Evolutionary conservation across 495 filamentous ascomycete genomes (phyloP), one percentile per base, ranked within the genome.

Genomic region (Massariosphaeria phaeospora): DNA sequence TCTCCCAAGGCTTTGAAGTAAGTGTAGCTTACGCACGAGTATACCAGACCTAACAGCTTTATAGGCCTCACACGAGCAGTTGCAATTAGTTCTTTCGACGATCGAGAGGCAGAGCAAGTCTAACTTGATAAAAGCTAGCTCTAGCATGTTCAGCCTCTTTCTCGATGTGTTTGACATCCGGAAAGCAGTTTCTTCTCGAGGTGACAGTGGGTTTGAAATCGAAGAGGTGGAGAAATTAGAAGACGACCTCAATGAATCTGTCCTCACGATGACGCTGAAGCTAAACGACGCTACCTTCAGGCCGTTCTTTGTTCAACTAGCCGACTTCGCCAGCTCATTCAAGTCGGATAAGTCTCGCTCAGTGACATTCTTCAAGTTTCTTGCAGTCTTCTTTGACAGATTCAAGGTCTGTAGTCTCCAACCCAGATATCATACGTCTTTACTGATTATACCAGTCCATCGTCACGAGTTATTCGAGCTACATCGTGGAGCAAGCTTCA

Each of bases 211-310:
- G 29, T 76, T 76, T 25, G 69, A 75, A 23, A 68, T 72, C 25
- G 70, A 72, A 5, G 77, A 80, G 31, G 63, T 90, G 25, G 73
- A 79, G 23, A 74, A 78, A 41, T 73, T 88, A n/a, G 89, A 95
- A 67, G 72, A 72, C 26, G 63, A 71, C 2, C 59, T 88, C 48
- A 81, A 87, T 59, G 75, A 83, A 10, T 75, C 82, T 2, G 83
- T 81, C 0, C 80, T 97, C 33, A 85, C 88, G 67, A 91, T 95
- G 83, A 86, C 93, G 44, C 87, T 94, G 72, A 96, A 96, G 76
- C 78, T 97, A 18, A 97, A 96, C 69, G 94, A 98, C 69, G 81
- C 84, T n/a, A 80, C 86, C 15, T 98, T 97, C 79, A 80, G 91
- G n/a, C 93, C 93, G 0, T 81, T 97, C 45, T 97, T 97, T 68